Conservation (phyloP, 1,284 basidiomycete species). For the Flammula alnicola region DNA sequence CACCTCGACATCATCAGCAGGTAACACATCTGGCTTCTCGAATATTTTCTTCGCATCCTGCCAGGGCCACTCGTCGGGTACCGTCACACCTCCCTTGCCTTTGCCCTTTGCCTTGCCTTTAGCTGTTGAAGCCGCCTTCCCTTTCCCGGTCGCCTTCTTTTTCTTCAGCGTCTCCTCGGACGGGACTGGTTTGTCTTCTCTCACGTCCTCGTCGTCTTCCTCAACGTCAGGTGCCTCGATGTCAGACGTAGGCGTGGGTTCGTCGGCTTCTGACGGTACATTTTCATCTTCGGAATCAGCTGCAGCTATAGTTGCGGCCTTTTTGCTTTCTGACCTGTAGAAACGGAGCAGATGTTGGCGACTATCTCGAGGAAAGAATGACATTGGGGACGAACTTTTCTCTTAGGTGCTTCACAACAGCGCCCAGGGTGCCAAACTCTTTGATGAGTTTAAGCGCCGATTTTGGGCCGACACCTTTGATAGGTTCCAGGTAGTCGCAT, state of each 20-base stretch:
- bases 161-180: slow-evolving; percentile 33
- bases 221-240: slow-evolving; percentile 37
- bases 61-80: slow-evolving; percentile 97
- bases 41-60: slow-evolving; percentile 94
- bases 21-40: slow-evolving; percentile 85
- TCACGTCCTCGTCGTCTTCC: slow-evolving; percentile 28
- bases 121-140: slow-evolving; percentile 44
- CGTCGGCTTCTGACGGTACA: slow-evolving; percentile 31
- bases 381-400: slow-evolving; percentile 67
- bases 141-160: slow-evolving; percentile 33
- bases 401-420: slow-evolving; percentile 81
- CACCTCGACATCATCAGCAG: slow-evolving; percentile 89
- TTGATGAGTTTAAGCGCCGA: slow-evolving; percentile 93
- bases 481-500: slow-evolving; percentile 98
- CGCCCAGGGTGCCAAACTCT: slow-evolving; percentile 83
- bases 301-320: slow-evolving; percentile 48
- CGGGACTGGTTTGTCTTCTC: slow-evolving; percentile 29
- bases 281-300: slow-evolving; percentile 33
- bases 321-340: slow-evolving; percentile 57
- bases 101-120: too few relatives aligned
- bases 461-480: slow-evolving; percentile 95
- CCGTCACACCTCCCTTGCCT: slow-evolving; percentile 71
- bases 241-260: slow-evolving; percentile 41
- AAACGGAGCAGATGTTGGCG: background rate
- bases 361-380: background rate